These are phyloP conservation scores for Thelonectria olida DNA, from an alignment of 2,329 filamentous ascomycete species.

Conservation along the genomic window DNA sequence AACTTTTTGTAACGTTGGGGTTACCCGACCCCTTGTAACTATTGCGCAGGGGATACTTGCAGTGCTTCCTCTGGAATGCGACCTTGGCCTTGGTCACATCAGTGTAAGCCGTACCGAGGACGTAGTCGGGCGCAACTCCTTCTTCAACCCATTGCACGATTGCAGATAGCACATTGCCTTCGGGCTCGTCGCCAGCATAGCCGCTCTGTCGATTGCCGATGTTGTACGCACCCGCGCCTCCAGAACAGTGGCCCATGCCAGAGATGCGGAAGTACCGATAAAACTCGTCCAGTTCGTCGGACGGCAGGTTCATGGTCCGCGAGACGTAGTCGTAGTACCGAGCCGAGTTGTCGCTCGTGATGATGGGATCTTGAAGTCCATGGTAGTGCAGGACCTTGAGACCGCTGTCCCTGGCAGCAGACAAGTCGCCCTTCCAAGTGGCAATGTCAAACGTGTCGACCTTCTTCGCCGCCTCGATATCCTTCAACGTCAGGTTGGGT, in stretches of 20 bases:
- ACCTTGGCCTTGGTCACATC: constrained; percentile 37
- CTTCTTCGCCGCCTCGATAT: constrained; percentile 44
- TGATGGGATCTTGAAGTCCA: constrained; percentile 52
- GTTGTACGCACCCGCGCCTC: constrained; percentile 53
- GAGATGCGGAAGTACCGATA: constrained; percentile 63
- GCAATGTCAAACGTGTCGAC: constrained; percentile 38
- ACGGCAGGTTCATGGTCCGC: constrained; percentile 39
- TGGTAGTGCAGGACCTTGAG: constrained; percentile 57
- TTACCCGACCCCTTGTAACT: constrained; percentile 42
- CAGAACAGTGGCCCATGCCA: constrained; percentile 57
- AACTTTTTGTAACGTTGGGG: constrained; percentile 38
- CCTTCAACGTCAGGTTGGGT: constrained; percentile 40
- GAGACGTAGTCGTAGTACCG: constrained; percentile 34
- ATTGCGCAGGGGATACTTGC: constrained; percentile 46
- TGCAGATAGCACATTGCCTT: constrained; percentile 56
- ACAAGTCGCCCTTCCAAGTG: constrained; percentile 48
- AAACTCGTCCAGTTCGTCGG: constrained; percentile 52
- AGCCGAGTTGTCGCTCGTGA: constrained; percentile 45
- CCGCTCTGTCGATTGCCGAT: constrained; percentile 38
- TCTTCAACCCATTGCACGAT: constrained; percentile 59
- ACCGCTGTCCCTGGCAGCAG: constrained; percentile 47
- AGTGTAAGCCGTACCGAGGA: constrained; percentile 46
- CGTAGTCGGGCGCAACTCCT: constrained; percentile 50
- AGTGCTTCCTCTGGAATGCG: constrained; percentile 45
- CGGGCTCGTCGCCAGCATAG: constrained; percentile 40